phyloP scores from a whole-genome alignment of 805 yeast species.

The Candida montana region DNA sequence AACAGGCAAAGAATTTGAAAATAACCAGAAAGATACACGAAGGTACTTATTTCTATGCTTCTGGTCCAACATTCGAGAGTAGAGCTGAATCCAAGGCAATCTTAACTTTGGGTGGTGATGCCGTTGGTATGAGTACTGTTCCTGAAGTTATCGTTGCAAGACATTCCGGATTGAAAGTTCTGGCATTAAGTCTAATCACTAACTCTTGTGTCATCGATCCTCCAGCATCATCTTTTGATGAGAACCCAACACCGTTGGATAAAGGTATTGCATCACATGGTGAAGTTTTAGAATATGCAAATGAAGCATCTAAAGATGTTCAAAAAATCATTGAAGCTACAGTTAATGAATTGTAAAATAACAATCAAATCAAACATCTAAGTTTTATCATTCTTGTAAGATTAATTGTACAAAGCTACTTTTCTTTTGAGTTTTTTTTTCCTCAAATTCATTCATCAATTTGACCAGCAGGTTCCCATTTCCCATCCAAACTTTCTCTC shows the following conservation, averaged over 20 bases:
- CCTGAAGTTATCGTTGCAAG: constrained; percentile 94
- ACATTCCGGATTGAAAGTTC: constrained; percentile 75
- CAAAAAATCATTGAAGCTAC: constrained; percentile 61
- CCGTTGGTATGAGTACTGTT: constrained; percentile 97
- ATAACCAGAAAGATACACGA: constrained; percentile 64
- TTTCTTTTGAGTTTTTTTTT: background rate
- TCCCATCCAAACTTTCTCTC: constrained; percentile 90
- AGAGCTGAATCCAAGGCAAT: constrained; percentile 87
- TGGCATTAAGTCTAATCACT: constrained; percentile 84
- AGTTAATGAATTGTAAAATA: constrained; percentile 33
- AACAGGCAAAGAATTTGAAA: constrained; percentile 44
- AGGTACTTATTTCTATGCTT: constrained; percentile 78
- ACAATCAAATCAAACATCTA: background rate
- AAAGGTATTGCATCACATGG: constrained; percentile 83
- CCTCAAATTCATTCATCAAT: constrained; percentile 59
- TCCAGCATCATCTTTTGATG: constrained; percentile 62
- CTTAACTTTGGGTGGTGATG: constrained; percentile 74
- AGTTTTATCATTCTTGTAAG: background rate
- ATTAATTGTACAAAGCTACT: background rate
- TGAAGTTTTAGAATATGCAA: constrained; percentile 86
- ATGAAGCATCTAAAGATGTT: constrained; percentile 76
- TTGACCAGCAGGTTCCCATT: constrained; percentile 97
- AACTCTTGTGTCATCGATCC: constrained; percentile 70
- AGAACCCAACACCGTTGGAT: constrained; percentile 45
- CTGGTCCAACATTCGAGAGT: constrained; percentile 93